Base-by-base conservation (phyloP, 2,329 filamentous ascomycete genomes). In the Pyrenochaeta sp. region DNA sequence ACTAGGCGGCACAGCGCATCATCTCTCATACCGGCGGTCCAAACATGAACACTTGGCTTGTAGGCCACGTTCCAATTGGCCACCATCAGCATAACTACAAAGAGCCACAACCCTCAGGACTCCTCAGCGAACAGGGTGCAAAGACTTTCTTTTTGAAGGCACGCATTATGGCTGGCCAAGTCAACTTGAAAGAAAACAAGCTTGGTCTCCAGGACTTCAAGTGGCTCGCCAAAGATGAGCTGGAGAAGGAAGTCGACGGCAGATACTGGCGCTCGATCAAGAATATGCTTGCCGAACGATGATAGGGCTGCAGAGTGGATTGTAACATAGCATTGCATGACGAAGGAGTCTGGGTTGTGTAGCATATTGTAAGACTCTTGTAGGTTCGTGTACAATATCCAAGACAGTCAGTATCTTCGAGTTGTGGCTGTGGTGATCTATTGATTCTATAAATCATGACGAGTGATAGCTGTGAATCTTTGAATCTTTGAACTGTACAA, bases 41-140 rank as follows among this genome's bases (percentile, higher is more conserved):
- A 56, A 96, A 99, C 83, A 98, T 99, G 93, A 98, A 98, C 81
- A 97, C 92, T 49, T 99, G 95, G 93, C 86, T 98, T 65, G 90
- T 99, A 45, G 94, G 92, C 56, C 92, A 92, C 67, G 90, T 90
- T 53, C 95, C 95, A 10, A 85, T 97, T 53, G 94, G 93, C 21
- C 90, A 97, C 78, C 79, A 90, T 69, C 82, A 90, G 63, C 80
- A 79, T 56, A 79, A 86, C 58, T 83, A 81, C 82, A 83, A 64
- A 75, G 71, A 61, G 29, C 45, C 61, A 3, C 59, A 51, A 2
- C 33, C 62, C 1, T 51, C 61, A 4, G 67, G 66, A 18, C 14
- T 18, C 2, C 59, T 59, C 60, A 71, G 81, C 62, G 77, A 83
- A 49, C 78, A 83, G 51, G 92, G 91, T 48, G 85, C 90, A 70